Conservation (phyloP, 2,329 filamentous ascomycete genomes). For the Aspergillus phoenicis region DNA sequence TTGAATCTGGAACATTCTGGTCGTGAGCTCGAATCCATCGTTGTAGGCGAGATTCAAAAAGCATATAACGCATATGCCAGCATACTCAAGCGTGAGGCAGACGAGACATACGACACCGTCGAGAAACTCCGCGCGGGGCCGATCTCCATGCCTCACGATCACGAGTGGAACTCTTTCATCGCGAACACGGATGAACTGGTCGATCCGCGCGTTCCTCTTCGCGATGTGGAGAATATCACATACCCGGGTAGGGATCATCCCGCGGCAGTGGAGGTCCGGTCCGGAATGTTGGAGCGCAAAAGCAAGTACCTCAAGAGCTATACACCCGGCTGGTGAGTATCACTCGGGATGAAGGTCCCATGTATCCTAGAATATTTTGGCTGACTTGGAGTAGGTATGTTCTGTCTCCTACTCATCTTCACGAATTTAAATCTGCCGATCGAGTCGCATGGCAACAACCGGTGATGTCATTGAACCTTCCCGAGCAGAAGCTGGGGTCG, state of each 20-base stretch:
- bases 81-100: conserved; percentile 88
- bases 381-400: conserved; percentile 70
- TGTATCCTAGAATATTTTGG: background rate
- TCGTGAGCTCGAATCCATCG: conserved; percentile 91
- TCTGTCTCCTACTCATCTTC: conserved; percentile 90
- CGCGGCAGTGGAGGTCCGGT: conserved; percentile 79
- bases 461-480: conserved; percentile 93
- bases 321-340: conserved; percentile 82
- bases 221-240: conserved; percentile 77
- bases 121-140: conserved; percentile 83
- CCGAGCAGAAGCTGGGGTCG: conserved; percentile 92
- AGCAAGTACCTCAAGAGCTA: conserved; percentile 99
- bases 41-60: conserved; percentile 96
- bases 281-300: conserved; percentile 92
- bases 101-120: conserved; percentile 74
- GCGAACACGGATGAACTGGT: conserved; percentile 81
- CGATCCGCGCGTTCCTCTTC: conserved; percentile 76
- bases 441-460: conserved; percentile 79
- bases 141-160: conserved; percentile 89
- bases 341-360: background rate
- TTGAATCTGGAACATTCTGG: conserved; percentile 93
- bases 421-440: conserved; percentile 99
- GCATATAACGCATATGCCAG: conserved; percentile 92
- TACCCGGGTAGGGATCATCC: conserved; percentile 90
- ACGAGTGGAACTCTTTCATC: conserved; percentile 86